Conservation (phyloP, 768 basidiomycete genomes). For the Dictyophora rubrovolvata region DNA sequence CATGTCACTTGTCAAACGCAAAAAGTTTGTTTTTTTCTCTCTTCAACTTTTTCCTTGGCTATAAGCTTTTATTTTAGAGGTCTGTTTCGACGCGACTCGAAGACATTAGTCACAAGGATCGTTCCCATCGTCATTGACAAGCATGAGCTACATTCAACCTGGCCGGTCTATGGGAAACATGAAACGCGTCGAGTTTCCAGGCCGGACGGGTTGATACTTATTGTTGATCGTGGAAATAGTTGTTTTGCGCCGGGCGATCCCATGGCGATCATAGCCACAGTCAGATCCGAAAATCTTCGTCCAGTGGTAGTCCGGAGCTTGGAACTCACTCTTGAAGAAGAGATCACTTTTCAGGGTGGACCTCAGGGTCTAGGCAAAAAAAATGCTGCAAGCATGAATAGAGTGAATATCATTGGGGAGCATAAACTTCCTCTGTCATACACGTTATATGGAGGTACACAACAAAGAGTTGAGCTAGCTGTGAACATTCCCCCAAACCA, state of each 20-base stretch:
- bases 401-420: conserved; percentile 48
- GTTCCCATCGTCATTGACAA: conserved; percentile 80
- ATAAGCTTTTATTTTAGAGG: conserved; percentile 35
- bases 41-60: not conserved
- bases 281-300: conserved; percentile 60
- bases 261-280: conserved; percentile 56
- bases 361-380: conserved; percentile 45
- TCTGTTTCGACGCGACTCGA: conserved; percentile 73
- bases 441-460: conserved; percentile 63
- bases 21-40: conserved; percentile 45
- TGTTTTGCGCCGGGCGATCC: conserved; percentile 86
- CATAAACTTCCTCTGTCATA: conserved; percentile 62
- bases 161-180: conserved; percentile 81
- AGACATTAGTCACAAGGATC: conserved; percentile 53
- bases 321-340: conserved; percentile 71
- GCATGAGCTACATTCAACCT: conserved; percentile 86
- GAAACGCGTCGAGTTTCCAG: conserved; percentile 57
- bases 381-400: conserved; percentile 42
- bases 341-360: conserved; percentile 62
- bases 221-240: conserved; percentile 62
- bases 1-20: conserved; percentile 67
- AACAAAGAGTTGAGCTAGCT: conserved; percentile 62
- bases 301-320: conserved; percentile 73
- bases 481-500: conserved; percentile 64
- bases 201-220: conserved; percentile 58